Base-by-base conservation (phyloP, 805 yeast species). In the Yamadazyma olivae region DNA sequence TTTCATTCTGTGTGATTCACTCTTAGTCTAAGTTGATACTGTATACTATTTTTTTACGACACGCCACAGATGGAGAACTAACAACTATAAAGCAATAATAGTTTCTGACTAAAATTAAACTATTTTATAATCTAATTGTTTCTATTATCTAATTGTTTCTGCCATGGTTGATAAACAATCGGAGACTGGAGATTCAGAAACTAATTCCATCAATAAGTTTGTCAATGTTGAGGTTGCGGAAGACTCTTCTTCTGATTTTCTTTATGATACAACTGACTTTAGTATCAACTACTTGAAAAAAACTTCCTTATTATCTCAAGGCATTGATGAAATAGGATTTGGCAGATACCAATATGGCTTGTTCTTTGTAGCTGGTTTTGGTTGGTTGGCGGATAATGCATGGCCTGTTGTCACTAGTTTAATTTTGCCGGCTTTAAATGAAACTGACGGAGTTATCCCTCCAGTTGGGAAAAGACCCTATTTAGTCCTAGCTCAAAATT, bases 361-460 rank as follows among this genome's bases (percentile, higher is more conserved):
- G 6, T 75, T 77, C 45, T 61, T 67, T 41, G 57, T 77, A n/a
- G 77, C 77, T 18, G 82, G 82, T 4, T 69, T 74, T 55, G 82
- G 82, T 18, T 77, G 77, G 54, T 70, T 77, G 7, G 75, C 68
- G 8, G 70, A 64, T 40, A 64, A 64, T 40, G 63, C 64, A 2
- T 65, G 67, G 61, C 71, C 71, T 6, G 50, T 61, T 10, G 67
- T 59, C 5, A 57, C 63, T 1, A 45, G 60, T 13, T 53, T 62
- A 32, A 56, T 65, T 12, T 39, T 62, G 30, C 53, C 58, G 19
- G 40, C 61, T 9, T 41, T 65, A 26, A 49, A 35, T 20, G 70
- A 64, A 36, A 49, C 43, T 1, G 54, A 64, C 41, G 65, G 64
- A n/a, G 70, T 59, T 9, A 67, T 59, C 38, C 48, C 52, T 5